Conservation (phyloP, 164 flowering plant genomes). For the Brasenia schreberi region DNA sequence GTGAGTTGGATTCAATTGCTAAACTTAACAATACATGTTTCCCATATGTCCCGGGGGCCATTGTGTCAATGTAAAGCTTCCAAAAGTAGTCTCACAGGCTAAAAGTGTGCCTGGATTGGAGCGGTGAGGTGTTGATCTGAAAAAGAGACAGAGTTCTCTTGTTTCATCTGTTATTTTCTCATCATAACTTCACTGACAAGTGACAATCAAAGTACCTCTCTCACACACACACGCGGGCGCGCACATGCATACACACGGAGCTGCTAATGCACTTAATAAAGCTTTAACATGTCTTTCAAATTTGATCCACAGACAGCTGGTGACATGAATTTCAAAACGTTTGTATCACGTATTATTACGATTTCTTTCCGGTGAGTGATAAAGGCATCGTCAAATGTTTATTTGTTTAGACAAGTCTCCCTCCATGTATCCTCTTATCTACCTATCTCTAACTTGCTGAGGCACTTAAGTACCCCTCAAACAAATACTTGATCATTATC, state of each 20-base stretch:
- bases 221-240: not conserved
- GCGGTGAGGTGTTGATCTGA: slow-evolving; percentile 18
- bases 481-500: not conserved
- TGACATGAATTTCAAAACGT: too few relatives aligned
- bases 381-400: too few relatives aligned
- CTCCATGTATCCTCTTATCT: not conserved
- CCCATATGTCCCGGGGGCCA: slow-evolving; percentile 2
- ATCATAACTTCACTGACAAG: slow-evolving; percentile 14
- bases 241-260: not conserved
- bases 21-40: slow-evolving; percentile 3
- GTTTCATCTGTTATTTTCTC: slow-evolving; percentile 44
- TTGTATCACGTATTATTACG: too few relatives aligned
- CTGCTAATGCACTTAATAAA: slow-evolving; percentile 1
- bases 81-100: slow-evolving; percentile 2
- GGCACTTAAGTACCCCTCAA: not conserved
- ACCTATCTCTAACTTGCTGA: slow-evolving; percentile 3
- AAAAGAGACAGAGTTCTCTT: slow-evolving; percentile 18
- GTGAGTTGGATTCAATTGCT: slow-evolving; percentile 3
- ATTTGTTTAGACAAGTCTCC: too few relatives aligned
- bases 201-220: slow-evolving; percentile 14
- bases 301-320: too few relatives aligned
- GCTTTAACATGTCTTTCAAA: not conserved
- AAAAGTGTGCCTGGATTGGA: slow-evolving; percentile 7
- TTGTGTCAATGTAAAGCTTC: not conserved
- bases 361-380: too few relatives aligned